Base-by-base conservation (phyloP, 2,329 filamentous ascomycete genomes). In the Emericellopsis cladophorae region DNA sequence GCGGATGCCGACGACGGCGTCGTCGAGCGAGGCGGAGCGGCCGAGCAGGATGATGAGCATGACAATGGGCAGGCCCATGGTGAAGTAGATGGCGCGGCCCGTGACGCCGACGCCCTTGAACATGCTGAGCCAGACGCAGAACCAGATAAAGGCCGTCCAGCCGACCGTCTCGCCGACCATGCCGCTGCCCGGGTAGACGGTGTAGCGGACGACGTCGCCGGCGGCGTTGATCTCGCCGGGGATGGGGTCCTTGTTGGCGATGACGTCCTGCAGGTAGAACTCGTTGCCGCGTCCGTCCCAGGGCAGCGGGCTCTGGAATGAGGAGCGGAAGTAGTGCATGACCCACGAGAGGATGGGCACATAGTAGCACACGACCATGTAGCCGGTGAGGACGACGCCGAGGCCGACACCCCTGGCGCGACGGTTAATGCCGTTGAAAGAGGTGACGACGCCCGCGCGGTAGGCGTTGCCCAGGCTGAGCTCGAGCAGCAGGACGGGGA, bases 391-490 rank as follows among this genome's bases (percentile, higher is more conserved):
- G 9, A 73, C 60, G 11, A 68, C 61, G 0, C 63, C 65, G 24
- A 75, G 51, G 0, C 71, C 72, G 1, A 70, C 63, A 2, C 71
- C 72, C 48, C 68, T 71, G 5, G 72, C 52, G 5, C 68, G 59
- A 16, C 55, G 49, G 47, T 72, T 65, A 41, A 72, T 58, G 29
- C 67, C 68, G 48, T 67, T 64, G 48, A 58, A 73, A 1, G 70
- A 67, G 24, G 71, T 62, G 14, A 71, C 64, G 1, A 60, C 63
- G 11, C 70, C 69, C 22, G 67, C 68, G 4, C 70, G 68, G 46
- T 74, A 73, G 1, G 69, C 68, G 43, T 74, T 82, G 38, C 84
- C 84, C 29, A 84, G 83, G 31, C 79, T 81, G 39, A 74, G 70
- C 45, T 76, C 69, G 21, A 75, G 62, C 5, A 71, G 61, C 9